Percentiles rank a stretch among this genome's conserved stretches.
phyloP scores from a whole-genome alignment of 768 basidiomycete genomes.

The Lactarius pseudohatsudake region DNA sequence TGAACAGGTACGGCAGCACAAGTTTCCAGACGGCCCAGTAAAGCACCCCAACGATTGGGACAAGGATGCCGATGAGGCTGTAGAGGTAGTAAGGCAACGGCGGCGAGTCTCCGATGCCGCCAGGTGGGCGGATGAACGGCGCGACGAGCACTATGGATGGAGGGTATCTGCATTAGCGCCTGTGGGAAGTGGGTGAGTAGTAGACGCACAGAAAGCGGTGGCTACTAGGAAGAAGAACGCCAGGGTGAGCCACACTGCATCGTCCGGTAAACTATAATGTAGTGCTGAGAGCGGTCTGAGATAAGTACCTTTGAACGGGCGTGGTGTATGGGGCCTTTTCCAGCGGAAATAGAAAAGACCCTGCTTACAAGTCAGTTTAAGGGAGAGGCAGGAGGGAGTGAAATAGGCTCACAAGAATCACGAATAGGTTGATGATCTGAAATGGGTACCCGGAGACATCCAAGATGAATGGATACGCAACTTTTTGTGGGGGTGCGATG shows the following conservation, averaged over 20 bases:
- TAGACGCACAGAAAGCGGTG: conserved; percentile 48
- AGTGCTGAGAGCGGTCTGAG: background rate
- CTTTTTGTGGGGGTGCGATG: conserved; percentile 49
- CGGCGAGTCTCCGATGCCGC: conserved; percentile 57
- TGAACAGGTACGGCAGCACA: conserved; percentile 48
- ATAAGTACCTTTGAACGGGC: conserved; percentile 49
- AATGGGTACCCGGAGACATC: conserved; percentile 53
- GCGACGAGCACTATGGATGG: conserved; percentile 48
- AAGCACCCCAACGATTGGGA: conserved; percentile 46
- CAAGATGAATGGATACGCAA: conserved; percentile 62
- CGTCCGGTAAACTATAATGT: conserved; percentile 28
- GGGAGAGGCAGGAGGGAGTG: background rate
- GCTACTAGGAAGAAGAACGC: conserved; percentile 56
- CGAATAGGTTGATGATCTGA: conserved; percentile 58
- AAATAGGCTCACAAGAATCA: conserved; percentile 47
- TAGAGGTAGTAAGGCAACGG: conserved; percentile 63
- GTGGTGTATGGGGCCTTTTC: conserved; percentile 44
- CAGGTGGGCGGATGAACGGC: conserved; percentile 55
- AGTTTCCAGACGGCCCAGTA: conserved; percentile 60
- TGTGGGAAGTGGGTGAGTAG: background rate
- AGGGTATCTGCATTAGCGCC: background rate
- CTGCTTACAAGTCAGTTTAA: conserved; percentile 30
- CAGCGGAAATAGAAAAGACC: conserved; percentile 59
- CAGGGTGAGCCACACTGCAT: conserved; percentile 54
- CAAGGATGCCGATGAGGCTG: conserved; percentile 51